These are phyloP conservation scores for Nicotiana sylvestris DNA, from an alignment of 257 asterid species.

Conservation along the genomic window DNA sequence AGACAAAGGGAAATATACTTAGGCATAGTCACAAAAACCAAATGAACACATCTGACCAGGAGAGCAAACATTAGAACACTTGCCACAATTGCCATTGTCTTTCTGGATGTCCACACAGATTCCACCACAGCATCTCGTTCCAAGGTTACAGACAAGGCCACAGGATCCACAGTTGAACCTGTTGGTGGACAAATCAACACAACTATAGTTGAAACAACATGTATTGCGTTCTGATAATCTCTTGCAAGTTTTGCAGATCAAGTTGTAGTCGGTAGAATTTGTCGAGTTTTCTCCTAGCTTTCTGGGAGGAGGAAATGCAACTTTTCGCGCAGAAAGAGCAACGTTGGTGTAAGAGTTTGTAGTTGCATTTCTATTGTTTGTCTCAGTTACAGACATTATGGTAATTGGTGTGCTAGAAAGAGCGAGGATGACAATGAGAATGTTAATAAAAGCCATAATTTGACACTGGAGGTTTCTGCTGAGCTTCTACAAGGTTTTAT, in stretches of 20 bases:
- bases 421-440: neutral
- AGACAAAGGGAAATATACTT: neutral
- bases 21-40: slow-evolving; percentile 1
- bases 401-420: neutral
- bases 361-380: neutral
- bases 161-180: neutral
- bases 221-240: neutral
- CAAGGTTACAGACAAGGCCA: neutral
- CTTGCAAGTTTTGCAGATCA: slow-evolving; percentile 6
- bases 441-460: slow-evolving; percentile 5
- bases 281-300: neutral
- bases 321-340: neutral
- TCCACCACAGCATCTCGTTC: slow-evolving; percentile 12
- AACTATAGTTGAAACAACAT: neutral
- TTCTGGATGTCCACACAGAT: neutral
- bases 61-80: slow-evolving; percentile 5
- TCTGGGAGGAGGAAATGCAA: neutral
- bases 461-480: neutral
- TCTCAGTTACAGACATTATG: neutral
- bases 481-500: neutral
- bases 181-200: neutral
- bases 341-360: neutral
- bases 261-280: neutral
- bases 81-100: slow-evolving; percentile 14
- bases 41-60: neutral